These are phyloP conservation scores for Wickerhamomyces rabaulensis DNA, from an alignment of 805 yeast species.

Conservation along the genomic window DNA sequence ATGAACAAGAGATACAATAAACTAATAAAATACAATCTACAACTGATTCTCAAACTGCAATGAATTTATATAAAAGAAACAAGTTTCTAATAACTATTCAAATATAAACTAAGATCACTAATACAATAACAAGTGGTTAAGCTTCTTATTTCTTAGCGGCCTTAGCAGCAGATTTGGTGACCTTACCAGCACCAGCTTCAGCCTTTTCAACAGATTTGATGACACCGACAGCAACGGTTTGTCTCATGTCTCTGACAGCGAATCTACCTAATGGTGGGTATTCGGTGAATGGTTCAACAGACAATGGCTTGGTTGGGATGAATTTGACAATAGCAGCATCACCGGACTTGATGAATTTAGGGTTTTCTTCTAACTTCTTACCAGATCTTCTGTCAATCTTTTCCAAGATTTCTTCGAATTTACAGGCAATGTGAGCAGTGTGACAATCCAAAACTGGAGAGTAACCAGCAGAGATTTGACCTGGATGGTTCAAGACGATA, in stretches of 20 bases:
- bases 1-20: no score
- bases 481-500: slow-evolving; percentile 89
- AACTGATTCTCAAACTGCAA: background rate
- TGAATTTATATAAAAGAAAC: background rate
- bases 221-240: slow-evolving; percentile 99
- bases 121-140: background rate
- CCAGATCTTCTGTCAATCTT: slow-evolving; percentile 97
- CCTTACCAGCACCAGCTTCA: slow-evolving; percentile 79
- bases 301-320: slow-evolving; percentile 88
- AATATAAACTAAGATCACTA: background rate
- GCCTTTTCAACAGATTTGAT: slow-evolving; percentile 90
- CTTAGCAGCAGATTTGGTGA: slow-evolving; percentile 82
- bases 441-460: slow-evolving; percentile 89
- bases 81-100: background rate
- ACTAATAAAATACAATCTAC: background rate
- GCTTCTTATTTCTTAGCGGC: slow-evolving; percentile 18
- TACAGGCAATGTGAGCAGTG: slow-evolving; percentile 71
- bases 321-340: slow-evolving; percentile 93
- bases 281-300: slow-evolving; percentile 92
- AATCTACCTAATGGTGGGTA: slow-evolving; percentile 99
- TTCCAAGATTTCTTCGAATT: slow-evolving; percentile 99
- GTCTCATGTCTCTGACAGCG: slow-evolving; percentile 99
- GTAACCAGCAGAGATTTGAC: slow-evolving; percentile 91
- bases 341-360: slow-evolving; percentile 94
- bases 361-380: slow-evolving; percentile 85